These are phyloP conservation scores for Scheffersomyces insectosa DNA, from an alignment of 1,139 yeast genomes.

Conservation along the genomic window DNA sequence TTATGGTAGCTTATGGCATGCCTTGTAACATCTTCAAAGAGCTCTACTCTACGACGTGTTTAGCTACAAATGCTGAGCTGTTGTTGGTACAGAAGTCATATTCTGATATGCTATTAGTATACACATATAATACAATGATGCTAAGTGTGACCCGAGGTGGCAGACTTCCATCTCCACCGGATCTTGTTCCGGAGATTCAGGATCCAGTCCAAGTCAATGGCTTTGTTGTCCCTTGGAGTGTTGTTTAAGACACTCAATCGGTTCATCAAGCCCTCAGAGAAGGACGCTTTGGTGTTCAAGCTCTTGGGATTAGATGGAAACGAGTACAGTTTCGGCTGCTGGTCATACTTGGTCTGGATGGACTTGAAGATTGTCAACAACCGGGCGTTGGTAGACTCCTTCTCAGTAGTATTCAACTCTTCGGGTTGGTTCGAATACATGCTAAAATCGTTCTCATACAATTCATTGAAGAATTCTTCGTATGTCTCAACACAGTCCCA, in stretches of 20 bases:
- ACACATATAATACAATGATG: too few relatives aligned
- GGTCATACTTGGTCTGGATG: conserved; percentile 21
- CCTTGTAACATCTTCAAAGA: too few relatives aligned
- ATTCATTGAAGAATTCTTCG: conserved; percentile 50
- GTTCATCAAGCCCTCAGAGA: conserved; percentile 25
- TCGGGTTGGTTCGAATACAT: background rate
- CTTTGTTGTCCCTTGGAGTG: conserved; percentile 15
- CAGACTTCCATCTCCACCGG: conserved; percentile 33
- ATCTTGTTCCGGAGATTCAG: conserved; percentile 27
- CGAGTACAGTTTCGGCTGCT: conserved; percentile 4
- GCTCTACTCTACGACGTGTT: too few relatives aligned
- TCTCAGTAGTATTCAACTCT: background rate
- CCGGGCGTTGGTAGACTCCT: background rate
- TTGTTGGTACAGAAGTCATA: too few relatives aligned
- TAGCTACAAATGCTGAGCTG: too few relatives aligned
- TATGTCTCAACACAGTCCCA: conserved; percentile 61
- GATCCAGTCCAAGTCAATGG: conserved; percentile 27
- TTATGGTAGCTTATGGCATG: too few relatives aligned
- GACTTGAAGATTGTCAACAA: conserved; percentile 25
- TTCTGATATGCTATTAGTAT: too few relatives aligned
- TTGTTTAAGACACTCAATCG: conserved; percentile 24
- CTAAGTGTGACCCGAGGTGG: background rate
- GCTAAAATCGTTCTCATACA: conserved; percentile 15
- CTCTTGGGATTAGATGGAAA: conserved; percentile 6
- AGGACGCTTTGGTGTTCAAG: conserved; percentile 9